phyloP scores from a whole-genome alignment of 2,329 filamentous ascomycete species.

The Lachnellula cervina region DNA sequence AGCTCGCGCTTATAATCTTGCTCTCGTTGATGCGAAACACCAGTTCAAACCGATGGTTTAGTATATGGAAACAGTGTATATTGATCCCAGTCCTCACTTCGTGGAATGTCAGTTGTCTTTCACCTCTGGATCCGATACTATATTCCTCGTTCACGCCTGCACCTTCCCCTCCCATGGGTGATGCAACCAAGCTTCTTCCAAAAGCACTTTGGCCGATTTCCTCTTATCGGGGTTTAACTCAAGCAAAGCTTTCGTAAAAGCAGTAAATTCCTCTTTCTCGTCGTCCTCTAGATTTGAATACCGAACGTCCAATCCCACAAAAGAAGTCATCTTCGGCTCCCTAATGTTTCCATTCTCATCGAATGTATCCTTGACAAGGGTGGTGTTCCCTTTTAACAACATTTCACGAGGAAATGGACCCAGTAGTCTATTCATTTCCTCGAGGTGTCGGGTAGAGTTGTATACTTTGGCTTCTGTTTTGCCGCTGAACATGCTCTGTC shows the following conservation, averaged over 20 bases:
- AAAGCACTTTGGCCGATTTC: too few relatives aligned
- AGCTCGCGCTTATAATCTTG: too few relatives aligned
- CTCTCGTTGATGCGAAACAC: too few relatives aligned
- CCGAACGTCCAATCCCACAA: background rate
- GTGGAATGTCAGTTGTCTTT: too few relatives aligned
- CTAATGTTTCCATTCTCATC: slow-evolving; percentile 4
- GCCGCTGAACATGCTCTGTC: slow-evolving; percentile 18
- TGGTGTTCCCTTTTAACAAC: too few relatives aligned
- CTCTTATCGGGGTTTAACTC: background rate
- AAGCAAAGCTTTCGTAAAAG: background rate
- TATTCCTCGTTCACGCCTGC: too few relatives aligned
- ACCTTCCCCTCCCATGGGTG: too few relatives aligned
- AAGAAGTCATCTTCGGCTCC: background rate
- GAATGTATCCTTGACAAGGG: slow-evolving; percentile 3
- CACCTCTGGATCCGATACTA: too few relatives aligned
- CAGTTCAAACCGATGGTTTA: too few relatives aligned
- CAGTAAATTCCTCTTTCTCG: background rate
- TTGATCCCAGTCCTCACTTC: too few relatives aligned
- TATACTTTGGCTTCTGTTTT: slow-evolving; percentile 9
- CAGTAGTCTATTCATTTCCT: slow-evolving; percentile 19
- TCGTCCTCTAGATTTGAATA: background rate
- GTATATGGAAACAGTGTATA: too few relatives aligned
- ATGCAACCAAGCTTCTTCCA: too few relatives aligned
- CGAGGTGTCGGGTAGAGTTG: slow-evolving; percentile 10
- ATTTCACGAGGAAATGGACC: slow-evolving; percentile 13